phyloP scores from a whole-genome alignment of 2,329 filamentous ascomycete species.

The Beauveria asiatica region DNA sequence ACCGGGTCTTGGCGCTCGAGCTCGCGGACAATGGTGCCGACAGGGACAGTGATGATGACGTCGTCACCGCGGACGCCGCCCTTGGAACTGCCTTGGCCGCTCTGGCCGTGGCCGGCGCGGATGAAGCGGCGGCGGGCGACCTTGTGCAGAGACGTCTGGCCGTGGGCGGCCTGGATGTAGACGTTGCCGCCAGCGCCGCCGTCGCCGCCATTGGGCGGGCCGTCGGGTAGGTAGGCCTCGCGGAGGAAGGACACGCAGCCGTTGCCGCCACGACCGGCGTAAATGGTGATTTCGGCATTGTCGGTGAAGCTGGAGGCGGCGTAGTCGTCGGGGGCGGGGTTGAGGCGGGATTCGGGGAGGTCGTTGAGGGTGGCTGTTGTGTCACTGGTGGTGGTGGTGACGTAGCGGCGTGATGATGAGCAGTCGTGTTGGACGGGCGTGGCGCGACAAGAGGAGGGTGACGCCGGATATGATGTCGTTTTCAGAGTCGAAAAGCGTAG shows the following conservation, averaged over 20 bases:
- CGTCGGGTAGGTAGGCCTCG: conserved; percentile 81
- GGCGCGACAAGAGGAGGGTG: neutral
- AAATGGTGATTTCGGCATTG: conserved; percentile 67
- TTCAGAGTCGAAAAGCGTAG: conserved; percentile 4
- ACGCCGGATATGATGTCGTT: neutral
- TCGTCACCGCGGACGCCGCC: conserved; percentile 79
- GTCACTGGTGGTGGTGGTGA: neutral
- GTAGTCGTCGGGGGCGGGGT: conserved; percentile 80
- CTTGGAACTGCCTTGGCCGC: conserved; percentile 65
- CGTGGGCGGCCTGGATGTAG: conserved; percentile 87
- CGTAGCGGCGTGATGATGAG: neutral
- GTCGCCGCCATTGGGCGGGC: conserved; percentile 89
- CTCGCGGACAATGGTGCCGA: conserved; percentile 85
- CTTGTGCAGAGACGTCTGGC: conserved; percentile 90
- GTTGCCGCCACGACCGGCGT: conserved; percentile 75
- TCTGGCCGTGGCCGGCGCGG: conserved; percentile 66
- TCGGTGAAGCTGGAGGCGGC: conserved; percentile 77
- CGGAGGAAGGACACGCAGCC: conserved; percentile 92
- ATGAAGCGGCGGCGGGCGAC: conserved; percentile 68
- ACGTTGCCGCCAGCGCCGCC: conserved; percentile 86
- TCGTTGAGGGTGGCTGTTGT: conserved; percentile 23
- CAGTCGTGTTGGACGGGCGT: neutral
- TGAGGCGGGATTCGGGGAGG: conserved; percentile 52
- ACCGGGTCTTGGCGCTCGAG: conserved; percentile 69
- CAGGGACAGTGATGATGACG: conserved; percentile 78